Conservation (phyloP, 23 red algal genomes). For the Chondrus crispus region DNA sequence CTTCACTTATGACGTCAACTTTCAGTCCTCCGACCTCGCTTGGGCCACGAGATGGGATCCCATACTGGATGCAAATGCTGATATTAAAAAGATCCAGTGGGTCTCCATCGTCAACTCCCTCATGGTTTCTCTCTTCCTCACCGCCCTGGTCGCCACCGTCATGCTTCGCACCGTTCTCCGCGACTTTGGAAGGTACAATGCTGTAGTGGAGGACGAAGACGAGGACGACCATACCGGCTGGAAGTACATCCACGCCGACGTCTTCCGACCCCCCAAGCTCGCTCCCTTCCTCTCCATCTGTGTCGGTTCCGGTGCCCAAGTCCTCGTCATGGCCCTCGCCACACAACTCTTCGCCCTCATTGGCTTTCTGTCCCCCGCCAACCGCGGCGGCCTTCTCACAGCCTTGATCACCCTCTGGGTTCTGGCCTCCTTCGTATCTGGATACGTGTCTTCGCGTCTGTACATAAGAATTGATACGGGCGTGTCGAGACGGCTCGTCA, state of each 20-base stretch:
- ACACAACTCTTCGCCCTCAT: constrained; percentile 75
- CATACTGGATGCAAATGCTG: constrained; percentile 51
- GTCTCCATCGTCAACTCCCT: constrained; percentile 88
- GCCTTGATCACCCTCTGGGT: constrained; percentile 78
- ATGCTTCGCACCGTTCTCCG: constrained; percentile 86
- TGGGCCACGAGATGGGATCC: constrained; percentile 98
- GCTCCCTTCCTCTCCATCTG: constrained; percentile 66
- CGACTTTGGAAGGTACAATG: constrained; percentile 94
- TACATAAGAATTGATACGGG: constrained; percentile 49
- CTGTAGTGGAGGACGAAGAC: constrained; percentile 59
- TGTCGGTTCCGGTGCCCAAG: constrained; percentile 84
- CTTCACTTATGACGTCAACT: constrained; percentile 87
- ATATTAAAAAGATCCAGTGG: constrained; percentile 85
- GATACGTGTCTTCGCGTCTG: constrained; percentile 63
- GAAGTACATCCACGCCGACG: constrained; percentile 95
- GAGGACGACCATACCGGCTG: constrained; percentile 79
- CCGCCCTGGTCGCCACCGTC: constrained; percentile 84
- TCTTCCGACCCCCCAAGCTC: constrained; percentile 76
- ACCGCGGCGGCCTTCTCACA: constrained; percentile 90
- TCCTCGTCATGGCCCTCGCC: constrained; percentile 68
- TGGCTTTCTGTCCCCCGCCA: constrained; percentile 96
- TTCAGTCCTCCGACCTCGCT: constrained; percentile 66
- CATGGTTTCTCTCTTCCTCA: constrained; percentile 89
- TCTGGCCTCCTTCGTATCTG: constrained; percentile 56
- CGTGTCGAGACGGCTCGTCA: constrained; percentile 53